Evolutionary conservation across 768 basidiomycete genomes (phyloP), one percentile per base, ranked within the genome.

Genomic region (Boletus coccyginus): DNA sequence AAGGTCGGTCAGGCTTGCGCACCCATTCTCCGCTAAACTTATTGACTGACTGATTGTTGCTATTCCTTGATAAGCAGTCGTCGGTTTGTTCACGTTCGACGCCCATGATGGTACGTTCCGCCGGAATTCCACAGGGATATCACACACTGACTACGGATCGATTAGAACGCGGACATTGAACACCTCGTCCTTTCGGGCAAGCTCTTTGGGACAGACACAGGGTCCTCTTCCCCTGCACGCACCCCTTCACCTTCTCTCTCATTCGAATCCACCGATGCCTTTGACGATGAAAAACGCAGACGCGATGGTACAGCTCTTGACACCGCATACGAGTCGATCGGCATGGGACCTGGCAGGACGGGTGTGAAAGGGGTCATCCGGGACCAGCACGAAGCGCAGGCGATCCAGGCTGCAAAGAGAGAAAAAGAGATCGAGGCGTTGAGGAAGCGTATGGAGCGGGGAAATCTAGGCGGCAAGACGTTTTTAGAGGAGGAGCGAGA

Each of bases 341-440:
- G 92, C 10, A 88, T 92, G 87, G 89, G 87, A 5, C 88, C 88
- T 11, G 91, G 91, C 5, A 78, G 92, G 29, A 94, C 92, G 7
- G 92, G 92, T 21, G 92, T 93, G 46, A 94, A 94, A 62, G 91
- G 92, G 27, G 92, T 94, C 56, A 89, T 94, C 54, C 81, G 90
- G 29, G 92, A 94, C 71, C 80, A 83, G 32, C 77, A 85, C 55
- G 92, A 94, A 65, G 89, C 89, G 4, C 78, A 75, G 24, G 70
- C 75, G 48, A 66, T 84, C 21, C 76, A 80, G 48, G 78, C 81
- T n/a, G 77, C 80, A 27, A 81, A 79, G 59, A 75, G 76, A 12
- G 76, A 75, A 5, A 73, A 70, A 17, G 85, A 88, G 53, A 67
- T 84, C 33, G 78, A 81, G 36, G 80, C 77, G 5, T 59, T 85